Percentiles rank a stretch among this genome's conserved stretches.
Conservation (phyloP, 75 land plant genomes). For the Pinus tabuliformis region DNA sequence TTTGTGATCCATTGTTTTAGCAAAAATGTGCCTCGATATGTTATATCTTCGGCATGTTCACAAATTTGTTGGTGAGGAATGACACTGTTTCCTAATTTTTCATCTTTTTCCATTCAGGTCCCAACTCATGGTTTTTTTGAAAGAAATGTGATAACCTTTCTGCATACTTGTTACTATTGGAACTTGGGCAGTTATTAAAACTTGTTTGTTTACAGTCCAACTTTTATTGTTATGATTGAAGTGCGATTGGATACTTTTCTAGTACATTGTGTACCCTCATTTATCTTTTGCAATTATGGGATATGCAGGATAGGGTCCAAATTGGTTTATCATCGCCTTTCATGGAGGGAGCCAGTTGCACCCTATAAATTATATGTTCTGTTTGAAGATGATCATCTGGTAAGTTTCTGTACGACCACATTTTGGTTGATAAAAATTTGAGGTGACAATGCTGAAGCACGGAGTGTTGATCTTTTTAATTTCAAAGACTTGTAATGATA, state of each 20-base stretch:
- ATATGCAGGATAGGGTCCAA: constrained; percentile 46
- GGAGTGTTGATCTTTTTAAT: not conserved
- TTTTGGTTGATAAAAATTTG: too few relatives aligned
- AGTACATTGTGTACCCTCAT: not conserved
- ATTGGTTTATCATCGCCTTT: constrained; percentile 68
- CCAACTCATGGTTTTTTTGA: not conserved
- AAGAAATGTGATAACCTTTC: not conserved
- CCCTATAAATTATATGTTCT: constrained; percentile 64
- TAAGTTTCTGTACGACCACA: constrained; percentile 21
- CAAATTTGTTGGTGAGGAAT: not conserved
- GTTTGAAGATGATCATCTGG: constrained; percentile 87
- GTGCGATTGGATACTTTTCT: not conserved
- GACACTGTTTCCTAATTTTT: not conserved
- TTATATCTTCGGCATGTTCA: not conserved
- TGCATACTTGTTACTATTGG: not conserved
- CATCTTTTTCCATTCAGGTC: not conserved
- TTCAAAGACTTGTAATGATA: not conserved
- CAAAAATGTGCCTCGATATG: not conserved
- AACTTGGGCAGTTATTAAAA: not conserved
- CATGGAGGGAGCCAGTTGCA: constrained; percentile 83
- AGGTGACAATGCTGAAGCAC: too few relatives aligned
- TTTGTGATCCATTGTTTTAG: too few relatives aligned
- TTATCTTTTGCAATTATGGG: not conserved
- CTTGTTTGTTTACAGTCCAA: not conserved
- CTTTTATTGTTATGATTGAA: not conserved